phyloP scores from a whole-genome alignment of 2,329 filamentous ascomycete genomes.

The Sporothrix variecibatus region DNA sequence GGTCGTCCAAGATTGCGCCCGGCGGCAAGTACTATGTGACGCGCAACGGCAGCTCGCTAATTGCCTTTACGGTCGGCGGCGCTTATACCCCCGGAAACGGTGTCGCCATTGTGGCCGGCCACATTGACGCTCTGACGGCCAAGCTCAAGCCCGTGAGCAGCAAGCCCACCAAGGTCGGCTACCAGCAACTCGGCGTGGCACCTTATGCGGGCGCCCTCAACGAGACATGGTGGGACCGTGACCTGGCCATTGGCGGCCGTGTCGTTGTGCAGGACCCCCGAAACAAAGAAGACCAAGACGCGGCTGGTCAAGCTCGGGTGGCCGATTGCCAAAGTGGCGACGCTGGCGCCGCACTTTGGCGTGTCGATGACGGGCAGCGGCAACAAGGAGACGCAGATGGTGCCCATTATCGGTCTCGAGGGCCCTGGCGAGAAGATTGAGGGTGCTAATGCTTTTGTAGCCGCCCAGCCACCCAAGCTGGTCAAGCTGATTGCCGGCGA shows the following conservation, averaged over 20 bases:
- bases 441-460: conserved; percentile 70
- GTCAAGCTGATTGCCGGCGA: conserved; percentile 79
- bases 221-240: conserved; percentile 94
- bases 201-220: conserved; percentile 89
- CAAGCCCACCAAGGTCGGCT: conserved; percentile 82
- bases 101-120: conserved; percentile 67
- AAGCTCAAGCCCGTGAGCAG: conserved; percentile 88
- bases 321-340: conserved; percentile 90
- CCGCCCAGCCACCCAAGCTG: conserved; percentile 81
- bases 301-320: conserved; percentile 89
- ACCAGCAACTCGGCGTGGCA: conserved; percentile 84
- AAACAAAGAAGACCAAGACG: conserved; percentile 72
- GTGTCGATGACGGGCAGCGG: conserved; percentile 65
- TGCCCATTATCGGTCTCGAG: conserved; percentile 90
- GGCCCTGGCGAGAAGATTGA: conserved; percentile 64
- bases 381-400: conserved; percentile 91
- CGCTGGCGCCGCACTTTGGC: conserved; percentile 91
- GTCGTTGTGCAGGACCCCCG: conserved; percentile 76
- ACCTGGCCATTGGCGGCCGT: conserved; percentile 85
- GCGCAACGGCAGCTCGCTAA: conserved; percentile 41
- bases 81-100: conserved; percentile 42
- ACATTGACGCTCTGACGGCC: conserved; percentile 89
- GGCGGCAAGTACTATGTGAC: conserved; percentile 57
- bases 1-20: conserved; percentile 69
- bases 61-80: conserved; percentile 42